Percentiles rank a stretch among this genome's conserved stretches.
Conservation (phyloP, 148 eudicot genomes). For the Persicaria tinctoria region DNA sequence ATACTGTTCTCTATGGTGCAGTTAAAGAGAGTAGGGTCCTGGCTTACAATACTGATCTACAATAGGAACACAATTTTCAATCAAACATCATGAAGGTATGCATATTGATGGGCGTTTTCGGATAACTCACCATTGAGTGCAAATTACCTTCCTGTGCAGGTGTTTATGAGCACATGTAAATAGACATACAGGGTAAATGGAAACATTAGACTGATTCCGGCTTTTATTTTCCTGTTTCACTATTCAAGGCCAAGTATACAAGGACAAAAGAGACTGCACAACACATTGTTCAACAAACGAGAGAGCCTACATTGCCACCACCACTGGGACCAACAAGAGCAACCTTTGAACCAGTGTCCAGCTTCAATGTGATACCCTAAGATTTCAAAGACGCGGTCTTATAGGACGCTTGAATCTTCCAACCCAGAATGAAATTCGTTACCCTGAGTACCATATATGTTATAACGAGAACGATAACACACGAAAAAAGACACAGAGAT, state of each 20-base stretch:
- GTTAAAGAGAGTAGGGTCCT: conserved; percentile 92
- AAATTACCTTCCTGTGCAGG: conserved; percentile 64
- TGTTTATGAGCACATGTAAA: conserved; percentile 35
- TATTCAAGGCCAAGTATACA: not conserved
- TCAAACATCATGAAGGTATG: not conserved
- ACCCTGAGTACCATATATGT: conserved; percentile 76
- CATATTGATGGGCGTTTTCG: not conserved
- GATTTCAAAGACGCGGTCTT: conserved; percentile 13
- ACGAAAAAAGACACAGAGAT: no score
- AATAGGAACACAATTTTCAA: not conserved
- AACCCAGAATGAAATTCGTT: not conserved
- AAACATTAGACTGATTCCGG: not conserved
- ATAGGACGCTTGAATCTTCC: not conserved
- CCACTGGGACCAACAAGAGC: conserved; percentile 98
- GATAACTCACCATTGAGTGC: not conserved
- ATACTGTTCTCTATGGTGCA: conserved; percentile 88
- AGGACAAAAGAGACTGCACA: not conserved
- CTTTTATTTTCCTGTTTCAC: not conserved
- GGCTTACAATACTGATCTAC: conserved; percentile 94
- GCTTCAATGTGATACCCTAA: conserved; percentile 68
- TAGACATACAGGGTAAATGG: conserved; percentile 1
- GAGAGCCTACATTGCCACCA: conserved; percentile 69
- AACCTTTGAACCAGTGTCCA: conserved; percentile 78
- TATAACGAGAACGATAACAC: no score
- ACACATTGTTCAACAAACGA: not conserved